Evolutionary conservation across 371 early-diverging fungal species (phyloP), one percentile per base, ranked within the genome.

Genomic region (Thermomucor indicae-seudaticae): DNA sequence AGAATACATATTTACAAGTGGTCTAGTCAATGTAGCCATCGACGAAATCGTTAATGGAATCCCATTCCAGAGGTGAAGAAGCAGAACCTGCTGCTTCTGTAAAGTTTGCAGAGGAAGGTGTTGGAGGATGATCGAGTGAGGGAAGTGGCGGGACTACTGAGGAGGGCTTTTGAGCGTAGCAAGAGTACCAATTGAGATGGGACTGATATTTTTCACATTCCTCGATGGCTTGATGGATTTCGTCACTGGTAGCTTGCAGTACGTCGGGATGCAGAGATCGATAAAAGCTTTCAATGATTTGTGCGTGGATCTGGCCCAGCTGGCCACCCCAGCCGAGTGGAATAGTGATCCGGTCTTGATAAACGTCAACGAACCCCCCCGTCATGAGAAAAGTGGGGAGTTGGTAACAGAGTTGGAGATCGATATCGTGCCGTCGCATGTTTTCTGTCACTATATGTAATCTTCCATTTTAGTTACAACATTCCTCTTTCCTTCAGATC

Each of bases 251-350:
- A 23, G 47, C 32, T 2, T 45, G 47, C 17, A 45, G 43, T 24
- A 60, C 30, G 16, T 34, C 27, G 0, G 58, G 65, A 43, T 60
- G 44, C 19, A 65, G 34, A 16, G 65, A 47, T n/a, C 45, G 42
- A 22, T 54, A 46, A 43, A 53, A 60, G 0, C 22, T 24, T 16
- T 53, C 44, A 23, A 65, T 41, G 17, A 44, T 60, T 28, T 57
- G 57, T 8, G 55, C 57, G 49, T 60, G 65, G 2, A 65, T 47
- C 16, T 60, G 60, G 23, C 60, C 61, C 14, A 60, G 20, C 30
- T 60, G 57, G 30, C 58, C 61, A 32, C 65, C 65, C 65, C 65
- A 64, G 17, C 65, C 65, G 11, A 65, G 43, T 4, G 65, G 65
- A 16, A 65, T 57, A 7, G 60, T 53, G 7, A 57, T 48, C 12